Evolutionary conservation across 805 yeast species (phyloP).

Genomic region (Ogataea methylovora): DNA sequence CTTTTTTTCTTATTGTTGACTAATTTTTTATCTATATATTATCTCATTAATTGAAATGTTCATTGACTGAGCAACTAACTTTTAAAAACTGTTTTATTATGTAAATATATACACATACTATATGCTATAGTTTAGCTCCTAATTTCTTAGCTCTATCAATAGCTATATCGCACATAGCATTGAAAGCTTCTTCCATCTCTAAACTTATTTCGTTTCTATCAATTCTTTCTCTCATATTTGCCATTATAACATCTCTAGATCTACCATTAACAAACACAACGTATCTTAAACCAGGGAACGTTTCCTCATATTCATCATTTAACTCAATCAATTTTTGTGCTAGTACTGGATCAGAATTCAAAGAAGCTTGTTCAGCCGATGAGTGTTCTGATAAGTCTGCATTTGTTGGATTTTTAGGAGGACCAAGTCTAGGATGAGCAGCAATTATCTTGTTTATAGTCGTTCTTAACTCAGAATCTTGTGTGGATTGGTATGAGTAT

Average conservation of each 20-base stretch:
- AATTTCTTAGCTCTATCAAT: slow-evolving; percentile 61
- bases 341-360: slow-evolving; percentile 43
- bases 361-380: slow-evolving; percentile 59
- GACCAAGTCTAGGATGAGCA: slow-evolving; percentile 89
- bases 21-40: not conserved
- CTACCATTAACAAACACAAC: slow-evolving; percentile 90
- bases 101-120: not conserved
- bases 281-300: slow-evolving; percentile 64
- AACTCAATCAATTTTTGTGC: slow-evolving; percentile 40
- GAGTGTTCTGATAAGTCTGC: slow-evolving; percentile 57
- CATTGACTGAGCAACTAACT: too few species aligned
- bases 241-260: slow-evolving; percentile 55
- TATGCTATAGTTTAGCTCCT: slow-evolving; percentile 25
- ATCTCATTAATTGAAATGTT: too few species aligned
- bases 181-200: slow-evolving; percentile 63
- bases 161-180: slow-evolving; percentile 92
- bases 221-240: slow-evolving; percentile 53
- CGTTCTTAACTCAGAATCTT: not conserved
- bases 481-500: not conserved
- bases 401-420: slow-evolving; percentile 27
- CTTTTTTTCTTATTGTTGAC: slow-evolving; percentile 1
- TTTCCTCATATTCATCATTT: slow-evolving; percentile 40
- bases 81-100: not conserved
- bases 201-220: slow-evolving; percentile 38
- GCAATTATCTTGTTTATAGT: slow-evolving; percentile 49